Evolutionary conservation across 768 basidiomycete genomes (phyloP).

Genomic region (Atractiella rhizophila): DNA sequence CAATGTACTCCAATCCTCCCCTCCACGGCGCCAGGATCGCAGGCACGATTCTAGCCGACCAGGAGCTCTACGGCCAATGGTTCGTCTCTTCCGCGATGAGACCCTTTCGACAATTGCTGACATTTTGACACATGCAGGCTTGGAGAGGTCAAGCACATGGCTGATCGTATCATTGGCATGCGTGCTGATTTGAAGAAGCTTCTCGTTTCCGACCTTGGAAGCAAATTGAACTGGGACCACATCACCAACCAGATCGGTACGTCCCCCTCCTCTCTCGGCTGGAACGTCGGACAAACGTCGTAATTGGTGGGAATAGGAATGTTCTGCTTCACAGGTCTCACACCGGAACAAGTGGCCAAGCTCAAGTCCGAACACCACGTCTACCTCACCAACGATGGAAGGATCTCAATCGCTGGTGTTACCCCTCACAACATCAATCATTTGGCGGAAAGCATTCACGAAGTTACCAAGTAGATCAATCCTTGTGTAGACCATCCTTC

Average conservation of each 20-base stretch:
- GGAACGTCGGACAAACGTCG: not conserved
- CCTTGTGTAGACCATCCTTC: too few relatives aligned
- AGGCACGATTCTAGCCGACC: constrained; percentile 49
- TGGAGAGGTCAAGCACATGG: constrained; percentile 68
- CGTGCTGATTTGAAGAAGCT: constrained; percentile 47
- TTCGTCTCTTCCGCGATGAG: too few relatives aligned
- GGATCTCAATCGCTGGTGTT: constrained; percentile 17
- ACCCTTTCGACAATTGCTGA: too few relatives aligned
- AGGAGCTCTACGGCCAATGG: constrained; percentile 63
- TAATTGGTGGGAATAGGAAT: not conserved
- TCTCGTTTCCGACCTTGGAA: constrained; percentile 51
- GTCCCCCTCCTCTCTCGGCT: constrained; percentile 26
- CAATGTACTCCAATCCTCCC: constrained; percentile 93
- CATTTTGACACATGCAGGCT: constrained; percentile 3
- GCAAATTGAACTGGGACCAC: constrained; percentile 87
- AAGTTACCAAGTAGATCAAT: constrained; percentile 12
- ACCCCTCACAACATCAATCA: constrained; percentile 16
- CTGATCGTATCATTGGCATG: constrained; percentile 76
- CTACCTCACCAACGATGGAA: constrained; percentile 15
- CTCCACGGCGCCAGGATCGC: constrained; percentile 76
- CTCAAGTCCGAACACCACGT: constrained; percentile 17
- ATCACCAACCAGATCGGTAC: constrained; percentile 89
- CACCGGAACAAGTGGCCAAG: constrained; percentile 17
- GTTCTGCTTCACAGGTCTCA: constrained; percentile 15
- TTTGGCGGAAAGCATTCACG: constrained; percentile 17